Conservation (phyloP, 352 stramenopile genomes). For the Phytophthora syringae region DNA sequence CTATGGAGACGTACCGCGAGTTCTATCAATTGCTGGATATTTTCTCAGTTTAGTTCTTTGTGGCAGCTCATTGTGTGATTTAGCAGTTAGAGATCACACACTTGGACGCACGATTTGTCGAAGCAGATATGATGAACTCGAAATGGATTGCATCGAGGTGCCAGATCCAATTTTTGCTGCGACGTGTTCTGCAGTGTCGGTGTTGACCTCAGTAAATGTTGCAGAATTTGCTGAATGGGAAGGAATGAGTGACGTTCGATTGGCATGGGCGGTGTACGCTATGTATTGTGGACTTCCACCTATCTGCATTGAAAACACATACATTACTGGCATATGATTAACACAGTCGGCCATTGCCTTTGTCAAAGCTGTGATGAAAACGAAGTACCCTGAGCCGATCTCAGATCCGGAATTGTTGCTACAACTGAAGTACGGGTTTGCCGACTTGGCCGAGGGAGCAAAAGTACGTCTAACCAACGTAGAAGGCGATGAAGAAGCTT, state of each 20-base stretch:
- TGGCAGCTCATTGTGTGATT: too few species aligned
- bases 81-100: too few species aligned
- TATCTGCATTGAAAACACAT: neutral
- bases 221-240: neutral
- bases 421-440: neutral
- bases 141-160: neutral
- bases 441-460: neutral
- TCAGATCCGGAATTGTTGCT: neutral
- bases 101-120: neutral
- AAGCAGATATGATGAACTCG: neutral
- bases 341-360: neutral
- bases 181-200: neutral
- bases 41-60: too few species aligned
- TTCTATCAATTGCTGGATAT: too few species aligned
- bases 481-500: neutral
- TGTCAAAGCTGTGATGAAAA: neutral
- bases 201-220: neutral
- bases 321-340: neutral
- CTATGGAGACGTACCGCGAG: too few species aligned
- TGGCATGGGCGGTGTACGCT: neutral
- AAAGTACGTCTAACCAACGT: neutral
- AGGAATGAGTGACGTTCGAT: neutral
- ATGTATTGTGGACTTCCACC: neutral
- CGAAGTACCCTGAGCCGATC: neutral
- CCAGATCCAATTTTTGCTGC: neutral